Percentiles rank a stretch among this genome's conserved stretches.
These are phyloP conservation scores for Tricholoma terreum DNA, from an alignment of 768 basidiomycete genomes.

Conservation along the genomic window DNA sequence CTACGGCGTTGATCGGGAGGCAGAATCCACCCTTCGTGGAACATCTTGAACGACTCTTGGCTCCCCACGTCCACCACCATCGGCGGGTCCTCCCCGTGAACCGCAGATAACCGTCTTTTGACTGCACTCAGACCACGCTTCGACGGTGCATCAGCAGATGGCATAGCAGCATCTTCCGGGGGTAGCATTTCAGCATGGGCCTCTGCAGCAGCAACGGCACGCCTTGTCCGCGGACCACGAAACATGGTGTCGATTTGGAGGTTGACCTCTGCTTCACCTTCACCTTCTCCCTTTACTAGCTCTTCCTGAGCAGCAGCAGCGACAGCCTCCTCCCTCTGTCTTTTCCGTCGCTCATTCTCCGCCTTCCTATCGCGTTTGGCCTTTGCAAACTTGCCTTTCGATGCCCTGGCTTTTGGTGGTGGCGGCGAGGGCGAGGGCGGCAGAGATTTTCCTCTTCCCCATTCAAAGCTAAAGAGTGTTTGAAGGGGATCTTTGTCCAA, in stretches of 20 bases:
- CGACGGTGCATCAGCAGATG: constrained; percentile 15
- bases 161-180: neutral
- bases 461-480: constrained; percentile 66
- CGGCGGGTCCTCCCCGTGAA: constrained; percentile 18
- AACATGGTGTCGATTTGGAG: constrained; percentile 30
- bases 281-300: constrained; percentile 10
- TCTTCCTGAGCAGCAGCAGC: constrained; percentile 16
- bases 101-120: constrained; percentile 1
- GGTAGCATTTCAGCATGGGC: constrained; percentile 35
- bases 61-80: constrained; percentile 70
- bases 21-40: constrained; percentile 87
- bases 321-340: constrained; percentile 17
- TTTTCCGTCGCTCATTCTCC: constrained; percentile 35
- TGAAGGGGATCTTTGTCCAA: constrained; percentile 57
- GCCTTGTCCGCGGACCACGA: constrained; percentile 49
- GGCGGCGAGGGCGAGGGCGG: constrained; percentile 54
- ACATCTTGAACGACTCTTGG: constrained; percentile 71
- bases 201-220: constrained; percentile 39
- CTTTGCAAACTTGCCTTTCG: constrained; percentile 36
- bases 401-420: constrained; percentile 36
- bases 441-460: constrained; percentile 59
- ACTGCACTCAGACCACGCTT: constrained; percentile 26
- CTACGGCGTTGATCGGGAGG: constrained; percentile 70
- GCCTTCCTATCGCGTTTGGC: constrained; percentile 38
- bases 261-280: constrained; percentile 6